A percentile compares a stretch with the other conserved stretches of the same genome.
Evolutionary conservation across 2,329 filamentous ascomycete genomes (phyloP).

Genomic region (Colletotrichum shisoi): DNA sequence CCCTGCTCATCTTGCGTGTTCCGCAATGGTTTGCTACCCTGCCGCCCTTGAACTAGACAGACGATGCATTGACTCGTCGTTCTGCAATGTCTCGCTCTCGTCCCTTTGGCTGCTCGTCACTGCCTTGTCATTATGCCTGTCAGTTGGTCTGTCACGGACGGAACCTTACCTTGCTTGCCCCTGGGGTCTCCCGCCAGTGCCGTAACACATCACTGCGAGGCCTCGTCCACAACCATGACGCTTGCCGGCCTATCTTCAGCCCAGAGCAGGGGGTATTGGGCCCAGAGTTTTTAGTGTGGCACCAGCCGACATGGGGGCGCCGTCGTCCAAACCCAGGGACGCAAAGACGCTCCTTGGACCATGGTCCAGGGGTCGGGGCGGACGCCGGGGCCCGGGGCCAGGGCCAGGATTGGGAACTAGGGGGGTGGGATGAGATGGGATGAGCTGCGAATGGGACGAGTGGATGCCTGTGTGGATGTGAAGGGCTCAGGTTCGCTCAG

Average conservation of each 20-base stretch:
- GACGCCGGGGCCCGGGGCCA: slow-evolving; percentile 17
- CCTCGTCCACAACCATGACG: slow-evolving; percentile 22
- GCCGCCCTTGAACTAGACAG: slow-evolving; percentile 11
- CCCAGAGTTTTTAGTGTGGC: slow-evolving; percentile 36
- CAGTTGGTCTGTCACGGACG: slow-evolving; percentile 20
- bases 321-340: slow-evolving; percentile 37
- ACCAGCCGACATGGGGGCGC: slow-evolving; percentile 35
- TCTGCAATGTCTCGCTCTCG: slow-evolving; percentile 34
- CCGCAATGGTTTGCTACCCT: not conserved
- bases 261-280: slow-evolving; percentile 31
- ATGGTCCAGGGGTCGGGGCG: slow-evolving; percentile 35
- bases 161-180: slow-evolving; percentile 3
- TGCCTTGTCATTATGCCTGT: slow-evolving; percentile 24
- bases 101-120: slow-evolving; percentile 19
- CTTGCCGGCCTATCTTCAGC: slow-evolving; percentile 40
- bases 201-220: slow-evolving; percentile 26
- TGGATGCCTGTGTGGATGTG: slow-evolving; percentile 36
- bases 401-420: slow-evolving; percentile 11
- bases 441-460: slow-evolving; percentile 28
- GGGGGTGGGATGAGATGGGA: slow-evolving; percentile 28
- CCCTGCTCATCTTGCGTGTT: slow-evolving; percentile 11
- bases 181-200: not conserved
- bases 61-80: slow-evolving; percentile 33
- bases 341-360: slow-evolving; percentile 38
- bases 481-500: slow-evolving; percentile 38